These are phyloP conservation scores for Chaetoceros muelleri DNA, from an alignment of 108 stramenopile genomes.

Conservation along the genomic window DNA sequence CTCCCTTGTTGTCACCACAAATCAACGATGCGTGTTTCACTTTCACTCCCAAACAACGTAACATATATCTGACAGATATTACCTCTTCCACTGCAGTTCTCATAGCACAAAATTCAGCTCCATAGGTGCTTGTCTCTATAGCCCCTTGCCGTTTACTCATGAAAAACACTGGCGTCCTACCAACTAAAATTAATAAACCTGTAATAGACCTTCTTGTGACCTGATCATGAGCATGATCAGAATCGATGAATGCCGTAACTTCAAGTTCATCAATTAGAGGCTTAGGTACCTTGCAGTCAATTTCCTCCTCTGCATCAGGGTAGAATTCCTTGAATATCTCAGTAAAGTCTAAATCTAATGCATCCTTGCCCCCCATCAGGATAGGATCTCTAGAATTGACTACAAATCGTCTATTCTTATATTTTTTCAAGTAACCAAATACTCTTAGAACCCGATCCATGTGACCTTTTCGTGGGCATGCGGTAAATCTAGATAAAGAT, in stretches of 20 bases:
- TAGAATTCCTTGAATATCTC: background rate
- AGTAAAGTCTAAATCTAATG: background rate
- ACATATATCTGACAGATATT: constrained; percentile 21
- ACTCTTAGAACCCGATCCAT: constrained; percentile 17
- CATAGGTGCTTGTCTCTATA: constrained; percentile 1
- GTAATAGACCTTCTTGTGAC: constrained; percentile 12
- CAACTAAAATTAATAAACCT: constrained; percentile 4
- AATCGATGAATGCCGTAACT: constrained; percentile 7
- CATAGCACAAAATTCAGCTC: constrained; percentile 8
- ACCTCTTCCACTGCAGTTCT: constrained; percentile 18
- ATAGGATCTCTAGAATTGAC: constrained; percentile 6
- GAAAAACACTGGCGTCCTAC: constrained; percentile 5
- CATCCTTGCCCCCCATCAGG: background rate
- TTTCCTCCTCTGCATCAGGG: constrained; percentile 7
- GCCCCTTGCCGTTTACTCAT: background rate
- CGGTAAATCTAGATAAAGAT: constrained; percentile 19
- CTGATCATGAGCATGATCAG: constrained; percentile 17
- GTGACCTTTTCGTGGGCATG: constrained; percentile 28
- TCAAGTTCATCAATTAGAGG: constrained; percentile 1
- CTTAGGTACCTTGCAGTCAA: constrained; percentile 1
- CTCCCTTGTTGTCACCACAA: constrained; percentile 18
- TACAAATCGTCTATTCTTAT: constrained; percentile 5
- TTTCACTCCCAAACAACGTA: constrained; percentile 27
- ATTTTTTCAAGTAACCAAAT: constrained; percentile 17
- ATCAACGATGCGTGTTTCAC: constrained; percentile 13